Evolutionary conservation across 306 rosid species (phyloP).

Genomic region (Leucaena leucocephala): DNA sequence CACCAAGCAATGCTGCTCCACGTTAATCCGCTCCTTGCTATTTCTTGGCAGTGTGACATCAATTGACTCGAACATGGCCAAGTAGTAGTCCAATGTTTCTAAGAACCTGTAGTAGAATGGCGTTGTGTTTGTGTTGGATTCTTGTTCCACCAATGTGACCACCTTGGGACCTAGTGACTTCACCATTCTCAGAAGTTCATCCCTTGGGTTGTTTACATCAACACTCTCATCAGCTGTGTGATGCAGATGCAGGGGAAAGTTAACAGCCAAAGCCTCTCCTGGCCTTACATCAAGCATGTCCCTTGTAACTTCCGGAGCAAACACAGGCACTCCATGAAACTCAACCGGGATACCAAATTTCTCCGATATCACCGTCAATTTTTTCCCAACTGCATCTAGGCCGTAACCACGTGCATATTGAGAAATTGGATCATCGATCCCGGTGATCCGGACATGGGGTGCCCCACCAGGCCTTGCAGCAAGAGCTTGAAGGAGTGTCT

Average conservation of each 20-base stretch:
- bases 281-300: conserved; percentile 79
- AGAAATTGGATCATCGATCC: conserved; percentile 79
- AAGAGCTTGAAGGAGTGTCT: conserved; percentile 95
- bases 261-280: conserved; percentile 91
- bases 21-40: conserved; percentile 77
- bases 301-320: conserved; percentile 59
- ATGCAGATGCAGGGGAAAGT: conserved; percentile 91
- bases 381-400: conserved; percentile 61
- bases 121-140: conserved; percentile 93
- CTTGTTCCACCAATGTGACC: conserved; percentile 88
- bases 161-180: conserved; percentile 79
- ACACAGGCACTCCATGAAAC: conserved; percentile 80
- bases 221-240: conserved; percentile 97
- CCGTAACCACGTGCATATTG: conserved; percentile 87
- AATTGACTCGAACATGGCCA: conserved; percentile 91
- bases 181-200: conserved; percentile 75
- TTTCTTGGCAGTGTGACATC: conserved; percentile 71
- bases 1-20: conserved; percentile 92
- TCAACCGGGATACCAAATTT: conserved; percentile 77
- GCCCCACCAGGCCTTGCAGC: conserved; percentile 92
- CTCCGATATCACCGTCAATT: conserved; percentile 64
- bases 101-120: conserved; percentile 76
- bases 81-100: conserved; percentile 80
- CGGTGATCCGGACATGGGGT: conserved; percentile 83
- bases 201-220: conserved; percentile 80